Conservation (phyloP, 345 rosid species). For the Excoecaria cochinchinensis region DNA sequence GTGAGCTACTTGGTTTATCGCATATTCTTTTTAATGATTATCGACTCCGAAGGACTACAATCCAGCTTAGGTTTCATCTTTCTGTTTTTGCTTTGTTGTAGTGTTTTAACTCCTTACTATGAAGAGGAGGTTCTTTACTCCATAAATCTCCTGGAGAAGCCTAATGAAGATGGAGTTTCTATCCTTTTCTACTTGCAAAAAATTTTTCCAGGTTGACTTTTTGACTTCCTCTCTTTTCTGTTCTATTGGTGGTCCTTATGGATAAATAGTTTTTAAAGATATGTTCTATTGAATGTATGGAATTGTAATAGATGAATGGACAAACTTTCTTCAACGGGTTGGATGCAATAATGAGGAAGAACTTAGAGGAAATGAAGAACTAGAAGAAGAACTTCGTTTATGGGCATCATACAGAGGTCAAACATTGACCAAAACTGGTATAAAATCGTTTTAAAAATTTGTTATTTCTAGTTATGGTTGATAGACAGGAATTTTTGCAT, state of each 20-base stretch:
- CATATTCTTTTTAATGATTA: not conserved
- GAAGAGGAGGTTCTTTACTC: slow-evolving; percentile 92
- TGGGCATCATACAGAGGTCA: slow-evolving; percentile 99
- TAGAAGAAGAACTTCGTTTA: slow-evolving; percentile 74
- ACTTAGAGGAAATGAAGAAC: slow-evolving; percentile 53
- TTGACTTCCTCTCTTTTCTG: not conserved
- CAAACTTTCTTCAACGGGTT: slow-evolving; percentile 83
- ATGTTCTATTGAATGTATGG: not conserved
- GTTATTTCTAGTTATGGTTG: not conserved
- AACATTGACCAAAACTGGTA: slow-evolving; percentile 92
- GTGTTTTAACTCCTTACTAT: slow-evolving; percentile 92
- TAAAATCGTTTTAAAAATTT: slow-evolving; percentile 16
- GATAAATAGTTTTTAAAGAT: not conserved
- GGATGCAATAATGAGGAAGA: slow-evolving; percentile 59
- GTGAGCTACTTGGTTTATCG: not conserved
- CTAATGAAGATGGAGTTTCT: slow-evolving; percentile 96
- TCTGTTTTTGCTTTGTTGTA: slow-evolving; percentile 28
- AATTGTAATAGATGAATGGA: slow-evolving; percentile 86
- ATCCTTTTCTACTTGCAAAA: slow-evolving; percentile 91
- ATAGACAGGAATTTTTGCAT: not conserved
- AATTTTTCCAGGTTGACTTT: slow-evolving; percentile 81
- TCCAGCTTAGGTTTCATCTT: not conserved
- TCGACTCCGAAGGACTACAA: not conserved
- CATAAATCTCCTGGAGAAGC: slow-evolving; percentile 57
- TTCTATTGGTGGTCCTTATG: not conserved